Evolutionary conservation across 495 filamentous ascomycete genomes (phyloP).

Genomic region (Talaromyces stipitatus): DNA sequence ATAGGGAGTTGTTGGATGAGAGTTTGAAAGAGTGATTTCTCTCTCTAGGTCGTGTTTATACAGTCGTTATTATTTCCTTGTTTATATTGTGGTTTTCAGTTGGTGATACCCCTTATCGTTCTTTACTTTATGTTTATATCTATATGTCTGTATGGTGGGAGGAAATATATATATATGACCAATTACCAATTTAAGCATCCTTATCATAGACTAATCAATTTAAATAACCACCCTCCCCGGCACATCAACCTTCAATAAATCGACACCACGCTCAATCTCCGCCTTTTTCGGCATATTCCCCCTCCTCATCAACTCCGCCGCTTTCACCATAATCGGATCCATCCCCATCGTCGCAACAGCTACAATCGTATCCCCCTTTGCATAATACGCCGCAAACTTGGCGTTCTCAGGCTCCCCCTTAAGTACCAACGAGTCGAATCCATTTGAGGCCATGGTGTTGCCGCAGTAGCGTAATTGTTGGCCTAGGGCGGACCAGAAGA

Average conservation of each 20-base stretch:
- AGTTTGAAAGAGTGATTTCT: conserved; percentile 25
- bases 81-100: conserved; percentile 1
- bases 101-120: conserved; percentile 5
- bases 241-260: conserved; percentile 58
- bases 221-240: conserved; percentile 44
- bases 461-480: conserved; percentile 88
- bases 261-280: conserved; percentile 63
- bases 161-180: background rate
- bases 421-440: conserved; percentile 78
- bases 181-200: background rate
- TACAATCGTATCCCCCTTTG: conserved; percentile 78
- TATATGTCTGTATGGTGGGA: background rate
- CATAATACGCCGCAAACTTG: conserved; percentile 86
- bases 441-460: conserved; percentile 56
- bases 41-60: background rate
- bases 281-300: conserved; percentile 75
- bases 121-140: background rate
- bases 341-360: conserved; percentile 86
- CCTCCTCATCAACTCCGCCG: conserved; percentile 77
- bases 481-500: conserved; percentile 94
- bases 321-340: conserved; percentile 81
- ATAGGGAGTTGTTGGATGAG: conserved; percentile 33
- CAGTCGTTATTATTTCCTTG: conserved; percentile 2
- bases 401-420: conserved; percentile 68
- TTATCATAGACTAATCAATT: background rate